A percentile compares a stretch with the other conserved stretches of the same genome.
Conservation (phyloP, 768 basidiomycete species). For the Agaricus sinodeliciosus region DNA sequence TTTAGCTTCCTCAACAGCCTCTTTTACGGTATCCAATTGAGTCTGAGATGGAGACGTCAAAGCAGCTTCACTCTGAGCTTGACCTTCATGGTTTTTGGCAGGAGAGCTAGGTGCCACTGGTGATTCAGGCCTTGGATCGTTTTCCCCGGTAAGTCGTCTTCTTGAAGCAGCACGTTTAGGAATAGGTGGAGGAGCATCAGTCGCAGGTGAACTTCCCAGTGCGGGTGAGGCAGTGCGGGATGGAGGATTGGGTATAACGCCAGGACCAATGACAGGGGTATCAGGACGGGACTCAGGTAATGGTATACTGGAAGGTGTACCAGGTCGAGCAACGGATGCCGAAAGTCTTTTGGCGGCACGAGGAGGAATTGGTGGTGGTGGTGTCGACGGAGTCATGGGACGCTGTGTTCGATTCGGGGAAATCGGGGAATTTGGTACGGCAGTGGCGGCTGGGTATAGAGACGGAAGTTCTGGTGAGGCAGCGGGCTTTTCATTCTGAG, state of each 20-base stretch:
- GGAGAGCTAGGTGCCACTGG: constrained; percentile 7
- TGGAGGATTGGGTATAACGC: constrained; percentile 14
- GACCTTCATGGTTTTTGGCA: constrained; percentile 1
- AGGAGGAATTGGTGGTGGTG: constrained; percentile 9
- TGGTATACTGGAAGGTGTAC: constrained; percentile 30
- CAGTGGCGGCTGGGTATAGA: background rate
- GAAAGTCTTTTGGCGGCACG: constrained; percentile 6
- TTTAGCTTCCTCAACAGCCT: constrained; percentile 2
- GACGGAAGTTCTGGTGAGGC: background rate
- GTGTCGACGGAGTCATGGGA: constrained; percentile 7
- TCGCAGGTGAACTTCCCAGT: constrained; percentile 15
- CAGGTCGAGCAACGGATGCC: constrained; percentile 13
- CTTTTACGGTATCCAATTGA: background rate
- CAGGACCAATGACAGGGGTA: constrained; percentile 18
- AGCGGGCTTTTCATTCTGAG: background rate
- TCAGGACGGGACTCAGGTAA: constrained; percentile 39
- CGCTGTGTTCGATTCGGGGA: constrained; percentile 9
- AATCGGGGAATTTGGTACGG: background rate
- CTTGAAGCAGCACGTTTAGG: constrained; percentile 62
- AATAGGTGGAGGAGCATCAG: constrained; percentile 45
- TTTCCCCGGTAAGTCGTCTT: constrained; percentile 19
- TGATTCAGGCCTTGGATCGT: constrained; percentile 21
- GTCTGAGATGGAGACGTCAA: background rate
- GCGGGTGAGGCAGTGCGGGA: constrained; percentile 32
- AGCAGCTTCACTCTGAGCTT: background rate